These are phyloP conservation scores for Neofusicoccum kwambonambiense DNA, from an alignment of 2,329 filamentous ascomycete genomes.

Conservation along the genomic window DNA sequence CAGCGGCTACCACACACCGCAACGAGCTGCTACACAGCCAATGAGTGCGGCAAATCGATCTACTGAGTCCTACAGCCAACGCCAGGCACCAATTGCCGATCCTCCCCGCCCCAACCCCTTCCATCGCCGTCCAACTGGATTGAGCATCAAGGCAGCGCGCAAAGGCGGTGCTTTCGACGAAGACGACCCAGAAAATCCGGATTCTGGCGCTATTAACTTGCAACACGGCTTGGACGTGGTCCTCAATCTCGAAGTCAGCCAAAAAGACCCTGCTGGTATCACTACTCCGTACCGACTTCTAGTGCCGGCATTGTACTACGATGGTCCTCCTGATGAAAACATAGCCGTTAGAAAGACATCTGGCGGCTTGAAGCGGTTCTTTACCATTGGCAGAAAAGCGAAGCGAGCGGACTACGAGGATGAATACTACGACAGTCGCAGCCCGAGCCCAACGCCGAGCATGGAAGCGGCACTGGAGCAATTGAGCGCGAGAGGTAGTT, in stretches of 20 bases:
- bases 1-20: slow-evolving; percentile 25
- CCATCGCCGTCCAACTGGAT: slow-evolving; percentile 44
- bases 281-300: slow-evolving; percentile 85
- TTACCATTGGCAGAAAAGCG: background rate
- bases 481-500: background rate
- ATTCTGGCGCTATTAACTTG: slow-evolving; percentile 61
- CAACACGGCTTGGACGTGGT: slow-evolving; percentile 83
- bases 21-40: slow-evolving; percentile 24
- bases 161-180: slow-evolving; percentile 24
- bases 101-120: slow-evolving; percentile 39
- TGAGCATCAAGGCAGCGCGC: slow-evolving; percentile 41
- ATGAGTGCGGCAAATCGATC: background rate
- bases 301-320: slow-evolving; percentile 69
- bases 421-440: slow-evolving; percentile 6
- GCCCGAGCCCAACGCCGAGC: slow-evolving; percentile 1
- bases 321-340: slow-evolving; percentile 30
- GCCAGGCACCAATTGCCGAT: slow-evolving; percentile 13
- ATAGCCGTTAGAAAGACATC: slow-evolving; percentile 9
- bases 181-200: slow-evolving; percentile 18
- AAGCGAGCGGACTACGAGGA: background rate
- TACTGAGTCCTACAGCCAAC: background rate
- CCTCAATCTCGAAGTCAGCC: slow-evolving; percentile 84
- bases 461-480: background rate
- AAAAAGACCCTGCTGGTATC: slow-evolving; percentile 80
- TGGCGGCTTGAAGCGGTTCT: slow-evolving; percentile 1